Evolutionary conservation across 441 rosid species (phyloP), one percentile per base, ranked within the genome.

Genomic region (Populus hybrid): DNA sequence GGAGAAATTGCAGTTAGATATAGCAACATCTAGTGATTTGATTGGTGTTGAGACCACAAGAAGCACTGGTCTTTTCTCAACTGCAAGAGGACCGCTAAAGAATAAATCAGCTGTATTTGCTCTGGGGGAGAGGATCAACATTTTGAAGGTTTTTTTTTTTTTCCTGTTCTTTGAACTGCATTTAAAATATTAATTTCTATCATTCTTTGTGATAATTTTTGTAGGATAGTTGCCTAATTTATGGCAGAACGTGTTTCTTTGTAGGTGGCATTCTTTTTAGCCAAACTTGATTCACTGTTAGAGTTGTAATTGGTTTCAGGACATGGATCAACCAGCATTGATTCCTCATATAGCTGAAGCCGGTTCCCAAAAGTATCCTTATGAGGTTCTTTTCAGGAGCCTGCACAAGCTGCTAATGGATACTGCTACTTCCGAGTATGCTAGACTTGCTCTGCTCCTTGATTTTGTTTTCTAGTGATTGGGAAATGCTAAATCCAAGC

Each of bases 261-360:
- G 10, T 9, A 38, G 65, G 21, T 59, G 65, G 30, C 34, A 70
- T 66, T 80, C 50, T 42, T 79, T 21, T 26, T 73, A 59, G 69
- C 76, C 75, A 20, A 69, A 28, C 30, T 68, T 53, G 38, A 71
- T 72, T 81, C 32, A 40, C 73, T 9, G 57, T 76, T 85, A 75
- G 16, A 67, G n/a, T 78, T 77, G 64, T 38, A 79, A 36, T 75
- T 85, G 74, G 23, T 81, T 84, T 86, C 86, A 97, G 99, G 99
- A 97, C 81, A 94, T 94, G 77, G 99, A 94, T 82, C 99, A 94
- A 83, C 97, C 99, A 73, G 95, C 99, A 80, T 78, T 97, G 88
- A 97, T 97, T 87, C 99, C 99, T 10, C 99, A 97, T 85, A 97
- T 97, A 84, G 98, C 99, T 74, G 99, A 97, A 90, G 99, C 99